Base-by-base conservation (phyloP, 495 filamentous ascomycete genomes). In the Chaetomium fimeti region DNA sequence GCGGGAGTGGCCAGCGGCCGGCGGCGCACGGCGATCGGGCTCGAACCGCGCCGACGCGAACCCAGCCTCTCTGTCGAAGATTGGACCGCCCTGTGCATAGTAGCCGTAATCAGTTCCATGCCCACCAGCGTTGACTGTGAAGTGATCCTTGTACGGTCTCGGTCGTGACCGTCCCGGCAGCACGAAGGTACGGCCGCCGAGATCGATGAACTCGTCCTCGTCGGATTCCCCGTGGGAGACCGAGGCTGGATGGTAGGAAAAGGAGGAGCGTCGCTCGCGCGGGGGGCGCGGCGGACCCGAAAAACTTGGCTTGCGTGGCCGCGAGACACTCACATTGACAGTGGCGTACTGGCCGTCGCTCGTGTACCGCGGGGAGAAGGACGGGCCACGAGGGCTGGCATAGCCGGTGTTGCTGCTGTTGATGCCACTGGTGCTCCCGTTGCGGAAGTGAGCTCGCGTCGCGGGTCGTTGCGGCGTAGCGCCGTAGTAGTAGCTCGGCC, bases 121-220 rank as follows among this genome's bases (percentile, higher is more conserved):
- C 76, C 82, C 82, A 74, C 77, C 75, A 78, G 75, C 71, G 69
- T 77, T 72, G 73, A 77, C 69, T 68, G 66, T 69, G 60, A 65
- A 72, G 61, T 73, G 67, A 67, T 77, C 75, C 70, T 68, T 75
- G 68, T 65, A 57, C 64, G 70, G 71, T 69, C 72, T 75, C 71
- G 74, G 68, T 71, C 72, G 78, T 61, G 78, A 77, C 71, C 72
- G 74, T 69, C 75, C 78, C 69, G 77, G 75, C 68, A 80, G 70
- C 70, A 79, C 68, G 74, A 77, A 82, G 70, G 72, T 76, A 69
- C 71, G 65, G 63, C 80, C 81, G 65, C 80, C 70, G 73, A 80
- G 73, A 73, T 84, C 79, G 77, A 83, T 74, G 69, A 77, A 73
- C 74, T 85, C 83, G 77, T 84, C 83, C 77, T 84, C 82, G 79